Conservation (phyloP, 495 filamentous ascomycete genomes). For the Penicillium alfredii region DNA sequence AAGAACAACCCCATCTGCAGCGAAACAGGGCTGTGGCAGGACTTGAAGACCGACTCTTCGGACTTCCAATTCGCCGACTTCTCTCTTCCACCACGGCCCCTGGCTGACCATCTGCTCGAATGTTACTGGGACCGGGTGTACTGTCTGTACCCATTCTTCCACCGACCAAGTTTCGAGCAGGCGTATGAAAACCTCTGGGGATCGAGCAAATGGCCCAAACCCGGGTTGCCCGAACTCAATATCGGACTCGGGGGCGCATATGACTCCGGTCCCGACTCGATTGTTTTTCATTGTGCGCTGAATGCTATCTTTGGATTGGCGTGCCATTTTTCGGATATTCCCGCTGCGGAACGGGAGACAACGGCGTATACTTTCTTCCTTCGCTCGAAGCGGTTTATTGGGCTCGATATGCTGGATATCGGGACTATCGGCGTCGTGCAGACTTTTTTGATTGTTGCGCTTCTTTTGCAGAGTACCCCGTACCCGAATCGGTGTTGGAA, state of each 20-base stretch:
- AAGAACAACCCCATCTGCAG: conserved; percentile 3
- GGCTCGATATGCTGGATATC: conserved; percentile 41
- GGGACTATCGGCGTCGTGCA: conserved; percentile 42
- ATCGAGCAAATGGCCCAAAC: conserved; percentile 17
- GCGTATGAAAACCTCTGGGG: conserved; percentile 42
- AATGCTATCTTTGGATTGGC: conserved; percentile 43
- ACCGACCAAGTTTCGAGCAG: conserved; percentile 37
- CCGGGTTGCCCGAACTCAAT: conserved; percentile 18
- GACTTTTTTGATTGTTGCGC: conserved; percentile 36
- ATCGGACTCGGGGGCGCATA: conserved; percentile 37
- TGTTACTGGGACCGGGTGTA: conserved; percentile 38
- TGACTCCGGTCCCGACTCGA: conserved; percentile 34
- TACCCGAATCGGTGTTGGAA: conserved; percentile 46
- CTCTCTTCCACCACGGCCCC: conserved; percentile 33
- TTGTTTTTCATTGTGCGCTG: conserved; percentile 40
- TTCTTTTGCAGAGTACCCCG: conserved; percentile 41
- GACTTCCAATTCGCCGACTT: conserved; percentile 25
- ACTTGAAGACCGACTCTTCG: conserved; percentile 11
- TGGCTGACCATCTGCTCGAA: conserved; percentile 41
- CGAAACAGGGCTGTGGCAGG: conserved; percentile 19
- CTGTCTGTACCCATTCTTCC: conserved; percentile 42
- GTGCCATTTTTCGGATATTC: conserved; percentile 40
- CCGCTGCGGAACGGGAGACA: conserved; percentile 27
- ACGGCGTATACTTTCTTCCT: conserved; percentile 40
- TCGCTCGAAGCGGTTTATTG: conserved; percentile 37